Conservation (phyloP, 1,284 basidiomycete genomes). For the Puccinia novopanici region DNA sequence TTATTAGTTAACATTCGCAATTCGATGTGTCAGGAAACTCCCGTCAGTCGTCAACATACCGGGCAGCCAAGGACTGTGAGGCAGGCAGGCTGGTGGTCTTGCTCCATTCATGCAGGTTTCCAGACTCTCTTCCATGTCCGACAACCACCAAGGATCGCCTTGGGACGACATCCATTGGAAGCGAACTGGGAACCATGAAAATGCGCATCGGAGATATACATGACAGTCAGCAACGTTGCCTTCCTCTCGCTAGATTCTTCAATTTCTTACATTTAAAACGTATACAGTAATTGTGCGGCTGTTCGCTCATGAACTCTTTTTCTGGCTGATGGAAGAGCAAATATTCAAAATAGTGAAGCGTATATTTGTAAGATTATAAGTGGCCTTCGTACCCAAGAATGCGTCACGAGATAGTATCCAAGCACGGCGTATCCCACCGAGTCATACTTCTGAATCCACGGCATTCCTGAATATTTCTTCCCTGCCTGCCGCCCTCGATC, state of each 20-base stretch:
- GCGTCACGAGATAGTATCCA: constrained; percentile 43
- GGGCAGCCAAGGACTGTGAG: too few species aligned
- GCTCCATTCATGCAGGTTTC: too few species aligned
- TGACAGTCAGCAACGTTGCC: too few species aligned
- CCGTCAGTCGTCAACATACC: too few species aligned
- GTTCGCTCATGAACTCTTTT: constrained; percentile 22
- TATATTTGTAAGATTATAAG: neutral
- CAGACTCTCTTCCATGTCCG: constrained; percentile 15
- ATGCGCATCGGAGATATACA: neutral
- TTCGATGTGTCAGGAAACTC: too few species aligned
- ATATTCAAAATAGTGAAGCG: neutral
- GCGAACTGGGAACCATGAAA: constrained; percentile 19
- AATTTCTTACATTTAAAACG: constrained; percentile 46
- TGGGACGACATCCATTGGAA: constrained; percentile 49
- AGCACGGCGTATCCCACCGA: constrained; percentile 32
- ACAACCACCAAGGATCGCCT: constrained; percentile 48
- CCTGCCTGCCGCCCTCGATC: constrained; percentile 25
- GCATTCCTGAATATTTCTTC: constrained; percentile 38
- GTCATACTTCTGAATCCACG: constrained; percentile 29
- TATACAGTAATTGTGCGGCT: neutral
- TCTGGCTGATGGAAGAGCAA: constrained; percentile 24
- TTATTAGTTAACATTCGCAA: too few species aligned
- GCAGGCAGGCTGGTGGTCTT: too few species aligned
- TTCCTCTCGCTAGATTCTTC: too few species aligned
- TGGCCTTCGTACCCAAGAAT: constrained; percentile 35